Evolutionary conservation across 1,284 basidiomycete genomes (phyloP).

Genomic region (Rhizopogon parksii): DNA sequence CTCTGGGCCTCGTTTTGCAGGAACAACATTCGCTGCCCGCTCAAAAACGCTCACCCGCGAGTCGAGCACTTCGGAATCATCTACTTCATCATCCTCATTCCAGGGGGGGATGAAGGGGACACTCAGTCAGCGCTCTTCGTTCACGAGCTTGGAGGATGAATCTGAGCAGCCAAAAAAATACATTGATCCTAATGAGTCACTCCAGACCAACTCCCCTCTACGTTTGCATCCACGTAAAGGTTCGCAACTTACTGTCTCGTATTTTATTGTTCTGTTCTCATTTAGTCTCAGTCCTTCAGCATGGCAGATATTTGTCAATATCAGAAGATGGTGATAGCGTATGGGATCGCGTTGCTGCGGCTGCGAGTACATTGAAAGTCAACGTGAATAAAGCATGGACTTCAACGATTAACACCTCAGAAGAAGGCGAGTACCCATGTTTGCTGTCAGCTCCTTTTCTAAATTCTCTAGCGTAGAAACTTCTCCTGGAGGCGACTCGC

Average conservation of each 20-base stretch:
- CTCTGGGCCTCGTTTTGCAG: not conserved
- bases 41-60: not conserved
- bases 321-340: slow-evolving; percentile 38
- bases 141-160: not conserved
- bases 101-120: not conserved
- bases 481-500: slow-evolving; percentile 52
- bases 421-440: slow-evolving; percentile 37
- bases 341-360: slow-evolving; percentile 51
- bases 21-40: not conserved
- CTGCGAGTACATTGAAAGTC: slow-evolving; percentile 47
- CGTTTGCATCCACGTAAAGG: not conserved
- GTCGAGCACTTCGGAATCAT: not conserved
- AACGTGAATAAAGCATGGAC: slow-evolving; percentile 55
- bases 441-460: slow-evolving; percentile 5
- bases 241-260: not conserved
- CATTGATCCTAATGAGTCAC: not conserved
- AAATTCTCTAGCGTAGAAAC: slow-evolving; percentile 33
- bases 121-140: not conserved
- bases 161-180: not conserved
- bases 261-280: not conserved
- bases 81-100: not conserved
- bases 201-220: not conserved
- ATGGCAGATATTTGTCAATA: not conserved
- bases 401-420: slow-evolving; percentile 32
- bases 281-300: not conserved